Conservation (phyloP, 2,329 filamentous ascomycete genomes). For the Colletotrichum tropicicola region DNA sequence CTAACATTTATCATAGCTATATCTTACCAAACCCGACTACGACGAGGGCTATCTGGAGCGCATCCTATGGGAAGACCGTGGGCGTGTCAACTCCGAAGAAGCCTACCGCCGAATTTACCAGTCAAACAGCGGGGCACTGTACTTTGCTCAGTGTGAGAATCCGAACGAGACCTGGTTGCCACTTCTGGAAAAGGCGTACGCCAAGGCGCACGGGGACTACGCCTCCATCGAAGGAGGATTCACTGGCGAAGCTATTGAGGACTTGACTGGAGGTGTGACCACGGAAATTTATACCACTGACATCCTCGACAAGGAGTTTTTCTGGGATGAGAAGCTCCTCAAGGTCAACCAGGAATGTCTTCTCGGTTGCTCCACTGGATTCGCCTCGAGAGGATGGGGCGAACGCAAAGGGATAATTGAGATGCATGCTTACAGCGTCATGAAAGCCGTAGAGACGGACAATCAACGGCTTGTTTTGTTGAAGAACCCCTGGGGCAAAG, state of each 20-base stretch:
- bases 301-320: slow-evolving; percentile 73
- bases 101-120: slow-evolving; percentile 76
- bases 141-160: slow-evolving; percentile 79
- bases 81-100: slow-evolving; percentile 62
- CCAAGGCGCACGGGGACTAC: slow-evolving; percentile 84
- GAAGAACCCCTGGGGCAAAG: slow-evolving; percentile 82
- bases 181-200: slow-evolving; percentile 81
- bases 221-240: slow-evolving; percentile 79
- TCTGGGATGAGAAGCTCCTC: slow-evolving; percentile 82
- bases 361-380: slow-evolving; percentile 67
- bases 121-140: slow-evolving; percentile 77
- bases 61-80: slow-evolving; percentile 52
- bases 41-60: slow-evolving; percentile 64
- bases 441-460: slow-evolving; percentile 66
- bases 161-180: slow-evolving; percentile 85
- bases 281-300: slow-evolving; percentile 73
- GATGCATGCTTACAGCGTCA: slow-evolving; percentile 69
- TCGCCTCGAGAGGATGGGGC: slow-evolving; percentile 54
- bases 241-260: slow-evolving; percentile 65
- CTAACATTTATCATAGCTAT: slow-evolving; percentile 45
- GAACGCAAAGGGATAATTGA: slow-evolving; percentile 66
- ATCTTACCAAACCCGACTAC: slow-evolving; percentile 66
- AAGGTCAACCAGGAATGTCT: slow-evolving; percentile 82
- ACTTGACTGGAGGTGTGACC: slow-evolving; percentile 72
- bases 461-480: slow-evolving; percentile 72